These are phyloP conservation scores for Tilletia indica DNA, from an alignment of 1,284 basidiomycete species.

Conservation along the genomic window DNA sequence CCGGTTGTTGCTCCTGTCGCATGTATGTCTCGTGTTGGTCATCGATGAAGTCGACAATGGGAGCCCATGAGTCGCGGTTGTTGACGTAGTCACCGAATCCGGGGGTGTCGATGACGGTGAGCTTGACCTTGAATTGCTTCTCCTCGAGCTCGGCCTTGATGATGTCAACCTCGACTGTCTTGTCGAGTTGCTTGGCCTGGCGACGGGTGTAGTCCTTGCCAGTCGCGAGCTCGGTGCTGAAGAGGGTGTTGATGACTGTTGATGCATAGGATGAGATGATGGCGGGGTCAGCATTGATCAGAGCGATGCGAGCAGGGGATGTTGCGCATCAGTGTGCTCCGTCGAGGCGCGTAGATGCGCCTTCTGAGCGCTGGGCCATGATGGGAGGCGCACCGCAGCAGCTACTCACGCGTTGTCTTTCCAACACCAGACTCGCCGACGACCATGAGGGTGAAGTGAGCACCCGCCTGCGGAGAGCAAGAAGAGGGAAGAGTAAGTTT, in stretches of 20 bases:
- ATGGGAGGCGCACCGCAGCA: background rate
- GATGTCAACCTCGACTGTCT: conserved; percentile 77
- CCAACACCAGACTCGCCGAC: conserved; percentile 70
- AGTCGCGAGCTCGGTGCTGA: conserved; percentile 92
- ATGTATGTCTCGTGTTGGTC: conserved; percentile 99
- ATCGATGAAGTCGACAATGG: conserved; percentile 98
- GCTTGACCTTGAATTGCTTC: conserved; percentile 98
- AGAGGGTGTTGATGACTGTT: conserved; percentile 86
- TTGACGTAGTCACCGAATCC: conserved; percentile 99
- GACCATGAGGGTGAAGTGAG: conserved; percentile 99
- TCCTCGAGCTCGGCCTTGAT: conserved; percentile 81
- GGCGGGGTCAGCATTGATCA: background rate
- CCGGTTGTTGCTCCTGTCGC: conserved; percentile 98
- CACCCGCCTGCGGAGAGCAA: conserved; percentile 66
- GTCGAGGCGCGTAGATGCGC: background rate
- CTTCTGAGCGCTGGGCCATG: too few relatives aligned
- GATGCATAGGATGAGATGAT: background rate
- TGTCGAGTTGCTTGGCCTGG: conserved; percentile 95
- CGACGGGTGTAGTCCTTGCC: conserved; percentile 86
- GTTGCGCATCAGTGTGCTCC: background rate
- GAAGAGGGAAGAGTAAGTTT: background rate
- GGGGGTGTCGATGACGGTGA: conserved; percentile 96
- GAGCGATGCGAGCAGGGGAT: too few relatives aligned
- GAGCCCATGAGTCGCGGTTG: conserved; percentile 97
- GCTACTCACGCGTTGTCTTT: conserved; percentile 48